Evolutionary conservation across 345 rosid genomes (phyloP), one percentile per base, ranked within the genome.

Genomic region (Populus deltoides): DNA sequence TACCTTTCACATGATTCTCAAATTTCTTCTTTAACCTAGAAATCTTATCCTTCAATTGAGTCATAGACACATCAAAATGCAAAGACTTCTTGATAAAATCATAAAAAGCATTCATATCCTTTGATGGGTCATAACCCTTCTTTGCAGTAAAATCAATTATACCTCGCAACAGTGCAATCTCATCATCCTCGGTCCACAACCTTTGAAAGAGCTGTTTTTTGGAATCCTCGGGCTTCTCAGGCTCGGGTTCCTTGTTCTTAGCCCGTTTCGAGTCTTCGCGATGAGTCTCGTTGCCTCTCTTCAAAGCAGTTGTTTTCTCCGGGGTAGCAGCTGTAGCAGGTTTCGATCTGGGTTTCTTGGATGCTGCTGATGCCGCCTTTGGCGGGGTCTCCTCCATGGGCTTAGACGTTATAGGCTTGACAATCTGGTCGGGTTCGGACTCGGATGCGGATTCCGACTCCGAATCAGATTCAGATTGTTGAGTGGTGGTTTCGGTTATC

Each of bases 151-250:
- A 89, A 12, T 85, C 88, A 15, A 81, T 76, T 36, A 88, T 49
- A 12, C 91, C 92, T 75, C 83, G 80, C 39, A 90, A 68, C 51
- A 90, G 67, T 0, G 83, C 86, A n/a, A 88, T 77, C 61, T 86
- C 92, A 74, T 90, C 90, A 0, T 81, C 83, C 45, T 41, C 45
- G 3, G 17, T 47, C 51, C n/a, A 51, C 59, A 51, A 0, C 59
- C 59, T 51, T 18, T 51, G 59, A 18, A 51, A 51, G 59, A 51
- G 59, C 59, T 17, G 59, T 51, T 51, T 51, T 18, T 51, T 51
- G 59, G 22, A 51, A 51, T 51, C n/a, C n/a, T 17, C 59, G n/a
- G 59, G 8, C 59, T 51, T 51, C n/a, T 51, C 59, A 53, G 59
- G n/a, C 8, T 53, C 24, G 22, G n/a, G 6, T 51, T 51, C 59